Evolutionary conservation across 2,329 filamentous ascomycete species (phyloP).

Genomic region (Paecilomyces niveus): DNA sequence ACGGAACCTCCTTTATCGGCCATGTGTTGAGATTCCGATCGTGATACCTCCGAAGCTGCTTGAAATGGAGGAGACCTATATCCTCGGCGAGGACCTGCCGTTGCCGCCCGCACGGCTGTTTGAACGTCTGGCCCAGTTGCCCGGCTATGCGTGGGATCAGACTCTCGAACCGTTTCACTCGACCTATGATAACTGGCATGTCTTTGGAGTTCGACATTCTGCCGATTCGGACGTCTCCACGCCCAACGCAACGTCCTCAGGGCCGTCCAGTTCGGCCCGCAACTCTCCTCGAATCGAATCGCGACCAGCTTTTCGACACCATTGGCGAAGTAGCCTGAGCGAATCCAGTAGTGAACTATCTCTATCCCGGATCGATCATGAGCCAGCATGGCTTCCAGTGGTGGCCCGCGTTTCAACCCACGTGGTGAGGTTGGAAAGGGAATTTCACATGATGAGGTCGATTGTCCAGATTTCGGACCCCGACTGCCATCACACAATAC

Average conservation of each 20-base stretch:
- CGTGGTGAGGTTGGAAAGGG: conserved; percentile 73
- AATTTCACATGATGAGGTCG: conserved; percentile 74
- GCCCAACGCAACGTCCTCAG: conserved; percentile 39
- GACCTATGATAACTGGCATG: conserved; percentile 86
- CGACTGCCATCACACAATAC: conserved; percentile 66
- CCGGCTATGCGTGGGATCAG: conserved; percentile 72
- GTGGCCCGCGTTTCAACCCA: conserved; percentile 79
- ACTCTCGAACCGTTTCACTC: conserved; percentile 42
- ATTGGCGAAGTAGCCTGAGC: conserved; percentile 48
- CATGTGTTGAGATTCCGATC: conserved; percentile 7
- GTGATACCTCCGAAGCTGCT: background rate
- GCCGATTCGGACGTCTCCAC: conserved; percentile 41
- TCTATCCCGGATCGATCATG: conserved; percentile 31
- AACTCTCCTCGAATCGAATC: conserved; percentile 37
- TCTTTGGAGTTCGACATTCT: conserved; percentile 55
- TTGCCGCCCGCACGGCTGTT: conserved; percentile 61
- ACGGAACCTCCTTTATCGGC: background rate
- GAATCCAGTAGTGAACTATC: conserved; percentile 39
- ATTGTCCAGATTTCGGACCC: conserved; percentile 66
- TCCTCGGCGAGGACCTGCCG: conserved; percentile 41
- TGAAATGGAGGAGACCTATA: conserved; percentile 19
- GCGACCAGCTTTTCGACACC: conserved; percentile 32
- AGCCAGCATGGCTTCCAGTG: conserved; percentile 52
- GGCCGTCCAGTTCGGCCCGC: conserved; percentile 36
- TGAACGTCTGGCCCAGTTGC: conserved; percentile 64